Evolutionary conservation across 257 asterid species (phyloP).

Genomic region (Ballota nigra): DNA sequence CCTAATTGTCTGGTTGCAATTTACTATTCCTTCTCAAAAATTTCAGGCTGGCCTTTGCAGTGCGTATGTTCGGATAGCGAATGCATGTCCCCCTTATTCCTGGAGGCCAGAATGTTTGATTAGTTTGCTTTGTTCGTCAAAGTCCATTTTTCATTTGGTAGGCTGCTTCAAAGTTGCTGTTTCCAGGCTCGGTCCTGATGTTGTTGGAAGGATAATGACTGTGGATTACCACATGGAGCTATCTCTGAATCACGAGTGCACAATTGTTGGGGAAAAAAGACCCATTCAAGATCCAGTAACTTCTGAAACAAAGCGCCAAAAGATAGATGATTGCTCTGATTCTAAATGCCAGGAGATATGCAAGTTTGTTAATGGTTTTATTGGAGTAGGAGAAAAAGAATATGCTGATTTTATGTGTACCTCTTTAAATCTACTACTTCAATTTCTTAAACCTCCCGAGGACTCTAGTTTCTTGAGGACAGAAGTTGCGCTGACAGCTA

Average conservation of each 20-base stretch:
- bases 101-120: constrained; percentile 92
- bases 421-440: constrained; percentile 54
- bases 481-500: constrained; percentile 63
- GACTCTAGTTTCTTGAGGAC: constrained; percentile 39
- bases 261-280: constrained; percentile 63
- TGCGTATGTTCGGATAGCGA: constrained; percentile 75
- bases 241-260: constrained; percentile 31
- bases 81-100: constrained; percentile 63
- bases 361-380: constrained; percentile 28
- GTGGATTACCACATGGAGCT: constrained; percentile 27
- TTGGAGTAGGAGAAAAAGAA: constrained; percentile 47
- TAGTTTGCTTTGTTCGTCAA: constrained; percentile 59
- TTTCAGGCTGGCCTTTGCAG: constrained; percentile 77
- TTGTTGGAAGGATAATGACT: constrained; percentile 37
- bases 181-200: constrained; percentile 59
- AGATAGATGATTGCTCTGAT: constrained; percentile 36
- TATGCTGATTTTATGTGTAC: constrained; percentile 56
- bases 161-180: constrained; percentile 77
- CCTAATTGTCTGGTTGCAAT: constrained; percentile 16
- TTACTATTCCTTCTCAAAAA: constrained; percentile 22
- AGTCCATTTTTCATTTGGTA: constrained; percentile 45
- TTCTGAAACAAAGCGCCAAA: constrained; percentile 59
- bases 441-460: constrained; percentile 68
- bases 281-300: constrained; percentile 40
- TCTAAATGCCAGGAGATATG: constrained; percentile 31